phyloP scores from a whole-genome alignment of 257 asterid species.

The Leonotis leonurus region DNA sequence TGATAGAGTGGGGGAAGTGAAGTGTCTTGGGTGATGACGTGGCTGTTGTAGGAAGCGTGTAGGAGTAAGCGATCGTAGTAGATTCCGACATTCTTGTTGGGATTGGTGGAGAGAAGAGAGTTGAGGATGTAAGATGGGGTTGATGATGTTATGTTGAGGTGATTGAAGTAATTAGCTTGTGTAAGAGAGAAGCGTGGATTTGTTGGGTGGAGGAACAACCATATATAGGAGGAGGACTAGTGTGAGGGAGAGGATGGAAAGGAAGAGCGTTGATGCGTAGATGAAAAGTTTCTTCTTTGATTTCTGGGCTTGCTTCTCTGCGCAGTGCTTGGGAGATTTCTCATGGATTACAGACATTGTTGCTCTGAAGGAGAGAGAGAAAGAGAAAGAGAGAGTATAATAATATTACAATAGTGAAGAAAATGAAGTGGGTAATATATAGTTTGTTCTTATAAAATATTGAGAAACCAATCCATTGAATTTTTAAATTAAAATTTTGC shows the following conservation, averaged over 20 bases:
- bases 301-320: slow-evolving; percentile 33
- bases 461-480: too few species aligned
- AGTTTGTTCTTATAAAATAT: too few species aligned
- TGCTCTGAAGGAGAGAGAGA: neutral
- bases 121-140: slow-evolving; percentile 42
- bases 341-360: slow-evolving; percentile 53
- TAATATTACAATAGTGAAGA: too few species aligned
- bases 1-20: slow-evolving; percentile 50
- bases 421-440: too few species aligned
- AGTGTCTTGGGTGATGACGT: slow-evolving; percentile 33
- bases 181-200: slow-evolving; percentile 48
- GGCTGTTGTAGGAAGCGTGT: slow-evolving; percentile 42
- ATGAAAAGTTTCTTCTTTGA: slow-evolving; percentile 39
- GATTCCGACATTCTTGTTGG: slow-evolving; percentile 57
- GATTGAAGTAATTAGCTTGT: slow-evolving; percentile 43
- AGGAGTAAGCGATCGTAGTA: slow-evolving; percentile 41
- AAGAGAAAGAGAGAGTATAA: neutral
- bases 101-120: slow-evolving; percentile 51
- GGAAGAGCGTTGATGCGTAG: slow-evolving; percentile 31
- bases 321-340: slow-evolving; percentile 71
- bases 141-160: slow-evolving; percentile 30
- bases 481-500: too few species aligned
- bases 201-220: slow-evolving; percentile 49
- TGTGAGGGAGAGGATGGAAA: slow-evolving; percentile 39
- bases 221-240: slow-evolving; percentile 51